Evolutionary conservation across 352 stramenopile genomes (phyloP).

Genomic region (Phytophthora syringae): DNA sequence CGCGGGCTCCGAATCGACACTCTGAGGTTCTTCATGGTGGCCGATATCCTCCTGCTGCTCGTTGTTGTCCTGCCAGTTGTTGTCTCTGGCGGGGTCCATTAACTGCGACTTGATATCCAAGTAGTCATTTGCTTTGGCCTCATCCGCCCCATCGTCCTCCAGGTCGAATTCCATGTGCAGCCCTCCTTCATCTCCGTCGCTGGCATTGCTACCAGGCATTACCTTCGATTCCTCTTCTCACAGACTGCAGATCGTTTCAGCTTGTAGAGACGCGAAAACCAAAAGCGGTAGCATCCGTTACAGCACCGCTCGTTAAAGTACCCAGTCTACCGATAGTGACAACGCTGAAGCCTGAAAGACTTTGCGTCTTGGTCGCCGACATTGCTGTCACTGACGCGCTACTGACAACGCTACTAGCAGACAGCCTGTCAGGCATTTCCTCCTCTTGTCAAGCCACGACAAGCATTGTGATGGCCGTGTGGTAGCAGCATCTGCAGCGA

Average conservation of each 20-base stretch:
- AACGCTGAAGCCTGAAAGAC: too few relatives aligned
- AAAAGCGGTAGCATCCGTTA: slow-evolving; percentile 16
- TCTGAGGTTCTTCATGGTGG: slow-evolving; percentile 15
- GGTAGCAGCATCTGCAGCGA: too few relatives aligned
- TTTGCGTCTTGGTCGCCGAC: too few relatives aligned
- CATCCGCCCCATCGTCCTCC: not conserved
- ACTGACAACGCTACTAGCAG: too few relatives aligned
- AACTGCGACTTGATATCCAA: slow-evolving; percentile 28
- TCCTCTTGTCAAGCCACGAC: too few relatives aligned
- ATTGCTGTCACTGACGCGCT: too few relatives aligned
- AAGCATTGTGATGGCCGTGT: too few relatives aligned
- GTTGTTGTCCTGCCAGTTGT: slow-evolving; percentile 26
- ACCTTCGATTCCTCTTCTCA: not conserved
- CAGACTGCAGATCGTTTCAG: slow-evolving; percentile 16
- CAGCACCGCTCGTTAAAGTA: too few relatives aligned
- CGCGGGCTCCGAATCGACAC: slow-evolving; percentile 24
- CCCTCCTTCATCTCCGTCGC: slow-evolving; percentile 9
- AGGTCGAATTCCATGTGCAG: slow-evolving; percentile 13
- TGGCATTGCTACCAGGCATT: slow-evolving; percentile 20
- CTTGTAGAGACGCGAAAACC: slow-evolving; percentile 1
- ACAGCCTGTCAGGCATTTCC: too few relatives aligned
- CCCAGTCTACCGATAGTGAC: too few relatives aligned
- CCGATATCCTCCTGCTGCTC: slow-evolving; percentile 27
- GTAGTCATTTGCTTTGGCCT: not conserved
- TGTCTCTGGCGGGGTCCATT: slow-evolving; percentile 23